These are phyloP conservation scores for Kurtzmaniella natalensis DNA, from an alignment of 1,139 yeast species.

Conservation along the genomic window DNA sequence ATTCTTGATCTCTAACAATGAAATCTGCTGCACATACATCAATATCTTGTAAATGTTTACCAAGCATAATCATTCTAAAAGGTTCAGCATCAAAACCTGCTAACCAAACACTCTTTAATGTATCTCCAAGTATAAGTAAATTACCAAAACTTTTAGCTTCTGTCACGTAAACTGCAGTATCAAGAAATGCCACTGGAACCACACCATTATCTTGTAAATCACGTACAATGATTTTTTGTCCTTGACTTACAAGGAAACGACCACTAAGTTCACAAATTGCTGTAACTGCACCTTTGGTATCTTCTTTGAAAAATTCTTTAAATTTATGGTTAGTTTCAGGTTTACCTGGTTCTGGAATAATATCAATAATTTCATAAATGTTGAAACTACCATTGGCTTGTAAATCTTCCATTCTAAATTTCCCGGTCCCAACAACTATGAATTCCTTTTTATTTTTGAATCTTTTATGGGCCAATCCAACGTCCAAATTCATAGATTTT, in stretches of 20 bases:
- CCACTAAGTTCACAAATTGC: constrained; percentile 81
- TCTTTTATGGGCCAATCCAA: constrained; percentile 41
- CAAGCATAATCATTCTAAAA: constrained; percentile 73
- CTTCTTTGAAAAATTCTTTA: constrained; percentile 72
- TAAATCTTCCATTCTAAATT: constrained; percentile 76
- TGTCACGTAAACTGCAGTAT: constrained; percentile 72
- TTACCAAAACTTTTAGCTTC: constrained; percentile 84
- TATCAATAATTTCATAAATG: constrained; percentile 71
- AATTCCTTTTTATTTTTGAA: constrained; percentile 63
- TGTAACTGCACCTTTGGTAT: constrained; percentile 81
- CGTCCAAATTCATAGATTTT: constrained; percentile 57
- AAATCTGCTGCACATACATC: constrained; percentile 71
- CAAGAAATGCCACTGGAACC: constrained; percentile 91
- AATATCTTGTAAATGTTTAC: constrained; percentile 64
- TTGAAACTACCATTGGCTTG: constrained; percentile 78
- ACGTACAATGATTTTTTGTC: constrained; percentile 79
- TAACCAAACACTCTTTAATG: constrained; percentile 74
- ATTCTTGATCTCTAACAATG: constrained; percentile 63
- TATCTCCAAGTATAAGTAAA: constrained; percentile 73
- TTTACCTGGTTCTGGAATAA: constrained; percentile 84
- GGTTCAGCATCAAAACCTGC: constrained; percentile 96
- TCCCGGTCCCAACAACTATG: constrained; percentile 75
- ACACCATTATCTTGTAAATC: constrained; percentile 81
- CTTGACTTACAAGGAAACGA: constrained; percentile 78
- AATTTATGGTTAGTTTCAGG: constrained; percentile 83